A percentile compares a stretch with the other conserved stretches of the same genome.
Evolutionary conservation across 225 moss, liverwort and hornwort species (phyloP).

Genomic region (Polytrichum commune): DNA sequence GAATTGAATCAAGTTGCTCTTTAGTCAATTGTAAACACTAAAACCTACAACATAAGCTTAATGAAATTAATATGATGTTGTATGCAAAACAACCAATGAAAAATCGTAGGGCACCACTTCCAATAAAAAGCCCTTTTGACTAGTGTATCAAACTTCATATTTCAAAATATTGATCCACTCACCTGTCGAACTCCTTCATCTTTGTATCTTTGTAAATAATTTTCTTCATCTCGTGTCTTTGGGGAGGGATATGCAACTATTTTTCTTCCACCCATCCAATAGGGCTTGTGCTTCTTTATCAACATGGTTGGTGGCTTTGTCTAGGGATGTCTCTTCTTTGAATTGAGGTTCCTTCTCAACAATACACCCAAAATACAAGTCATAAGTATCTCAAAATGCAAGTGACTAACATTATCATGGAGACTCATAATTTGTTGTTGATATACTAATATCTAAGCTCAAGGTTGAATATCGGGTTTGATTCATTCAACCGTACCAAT

Average conservation of each 20-base stretch:
- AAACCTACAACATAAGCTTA: too few species aligned
- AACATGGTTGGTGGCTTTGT: conserved; percentile 10
- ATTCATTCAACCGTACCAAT: too few species aligned
- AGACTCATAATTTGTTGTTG: too few species aligned
- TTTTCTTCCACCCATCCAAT: conserved; percentile 10
- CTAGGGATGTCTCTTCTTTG: neutral
- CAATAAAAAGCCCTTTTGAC: neutral
- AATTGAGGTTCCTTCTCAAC: too few species aligned
- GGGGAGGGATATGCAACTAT: neutral
- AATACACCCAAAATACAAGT: too few species aligned
- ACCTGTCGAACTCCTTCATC: conserved; percentile 34
- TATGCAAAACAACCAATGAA: too few species aligned
- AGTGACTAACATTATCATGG: too few species aligned
- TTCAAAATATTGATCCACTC: neutral
- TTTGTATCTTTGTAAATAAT: conserved; percentile 9
- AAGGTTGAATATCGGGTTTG: too few species aligned
- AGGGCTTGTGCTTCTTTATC: conserved; percentile 16
- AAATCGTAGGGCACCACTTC: neutral
- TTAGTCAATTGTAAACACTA: too few species aligned
- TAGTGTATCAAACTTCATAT: neutral
- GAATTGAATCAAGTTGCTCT: neutral
- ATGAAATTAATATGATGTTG: too few species aligned
- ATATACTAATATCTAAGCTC: too few species aligned
- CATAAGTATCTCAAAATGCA: too few species aligned
- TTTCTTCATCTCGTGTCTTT: conserved; percentile 27